A percentile compares a stretch with the other conserved stretches of the same genome.
Conservation (phyloP, 192 early-diverging fungal species). For the Phlyctochytrium planicorne region DNA sequence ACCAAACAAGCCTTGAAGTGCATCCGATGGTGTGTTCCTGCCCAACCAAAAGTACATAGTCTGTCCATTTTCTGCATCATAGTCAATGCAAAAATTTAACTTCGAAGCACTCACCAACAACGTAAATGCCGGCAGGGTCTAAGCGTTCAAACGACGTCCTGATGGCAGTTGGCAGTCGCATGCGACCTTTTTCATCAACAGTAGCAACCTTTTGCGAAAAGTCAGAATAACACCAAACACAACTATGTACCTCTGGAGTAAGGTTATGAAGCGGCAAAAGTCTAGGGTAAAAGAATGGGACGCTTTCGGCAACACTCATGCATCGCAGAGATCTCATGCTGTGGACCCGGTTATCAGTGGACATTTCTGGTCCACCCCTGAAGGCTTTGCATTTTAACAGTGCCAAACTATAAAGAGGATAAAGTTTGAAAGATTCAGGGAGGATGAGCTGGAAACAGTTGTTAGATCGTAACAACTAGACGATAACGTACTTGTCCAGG, state of each 20-base stretch:
- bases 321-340: constrained; percentile 77
- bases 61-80: constrained; percentile 70
- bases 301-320: constrained; percentile 70
- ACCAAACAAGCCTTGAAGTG: constrained; percentile 80
- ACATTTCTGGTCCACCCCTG: constrained; percentile 69
- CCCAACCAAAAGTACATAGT: constrained; percentile 87
- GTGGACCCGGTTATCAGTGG: constrained; percentile 78
- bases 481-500: constrained; percentile 65
- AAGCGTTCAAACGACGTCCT: constrained; percentile 78
- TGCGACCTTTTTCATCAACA: constrained; percentile 48
- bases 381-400: constrained; percentile 84
- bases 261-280: constrained; percentile 72
- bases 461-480: background rate
- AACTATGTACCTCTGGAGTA: constrained; percentile 41
- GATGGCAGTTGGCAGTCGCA: constrained; percentile 64
- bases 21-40: constrained; percentile 56
- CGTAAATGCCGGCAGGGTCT: constrained; percentile 73
- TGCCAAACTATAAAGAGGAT: constrained; percentile 81
- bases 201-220: constrained; percentile 47
- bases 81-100: background rate
- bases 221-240: constrained; percentile 1
- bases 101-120: constrained; percentile 60
- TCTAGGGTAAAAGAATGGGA: constrained; percentile 81
- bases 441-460: constrained; percentile 64
- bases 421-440: constrained; percentile 93